Conservation (phyloP, 2,329 filamentous ascomycete species). For the Periglandula ipomoeae region DNA sequence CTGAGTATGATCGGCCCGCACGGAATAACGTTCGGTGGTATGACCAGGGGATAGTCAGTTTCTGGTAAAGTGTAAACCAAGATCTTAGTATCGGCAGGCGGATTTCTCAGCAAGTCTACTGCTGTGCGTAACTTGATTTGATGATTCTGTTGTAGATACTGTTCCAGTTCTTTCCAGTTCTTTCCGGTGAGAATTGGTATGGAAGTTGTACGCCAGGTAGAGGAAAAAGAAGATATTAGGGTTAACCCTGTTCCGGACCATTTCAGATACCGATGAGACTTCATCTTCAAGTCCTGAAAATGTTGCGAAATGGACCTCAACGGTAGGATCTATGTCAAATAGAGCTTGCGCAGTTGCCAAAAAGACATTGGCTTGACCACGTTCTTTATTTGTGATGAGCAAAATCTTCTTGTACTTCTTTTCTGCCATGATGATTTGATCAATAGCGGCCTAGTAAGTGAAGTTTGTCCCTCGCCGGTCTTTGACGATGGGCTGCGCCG, state of each 20-base stretch:
- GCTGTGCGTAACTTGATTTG: background rate
- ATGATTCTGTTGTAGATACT: background rate
- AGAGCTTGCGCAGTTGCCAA: conserved; percentile 33
- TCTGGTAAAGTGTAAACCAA: background rate
- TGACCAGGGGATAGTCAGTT: conserved; percentile 29
- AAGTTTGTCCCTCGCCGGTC: too few species aligned
- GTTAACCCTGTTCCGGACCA: conserved; percentile 10
- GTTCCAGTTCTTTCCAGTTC: too few species aligned
- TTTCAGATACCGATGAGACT: conserved; percentile 6
- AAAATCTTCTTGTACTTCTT: conserved; percentile 24
- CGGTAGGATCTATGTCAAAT: conserved; percentile 20
- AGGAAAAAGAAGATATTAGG: background rate
- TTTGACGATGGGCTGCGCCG: too few species aligned
- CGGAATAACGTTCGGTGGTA: conserved; percentile 29
- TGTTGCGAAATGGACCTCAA: conserved; percentile 35
- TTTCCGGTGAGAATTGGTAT: background rate
- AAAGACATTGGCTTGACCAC: conserved; percentile 36
- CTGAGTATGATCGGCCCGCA: conserved; percentile 38
- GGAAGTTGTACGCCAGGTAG: background rate
- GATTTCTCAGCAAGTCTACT: background rate
- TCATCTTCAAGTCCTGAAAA: conserved; percentile 24
- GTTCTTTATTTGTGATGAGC: conserved; percentile 34
- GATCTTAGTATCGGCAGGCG: background rate
- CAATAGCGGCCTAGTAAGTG: too few species aligned
- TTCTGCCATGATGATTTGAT: too few species aligned